phyloP scores from a whole-genome alignment of 2,329 filamentous ascomycete species.

The Botrytis galanthina region DNA sequence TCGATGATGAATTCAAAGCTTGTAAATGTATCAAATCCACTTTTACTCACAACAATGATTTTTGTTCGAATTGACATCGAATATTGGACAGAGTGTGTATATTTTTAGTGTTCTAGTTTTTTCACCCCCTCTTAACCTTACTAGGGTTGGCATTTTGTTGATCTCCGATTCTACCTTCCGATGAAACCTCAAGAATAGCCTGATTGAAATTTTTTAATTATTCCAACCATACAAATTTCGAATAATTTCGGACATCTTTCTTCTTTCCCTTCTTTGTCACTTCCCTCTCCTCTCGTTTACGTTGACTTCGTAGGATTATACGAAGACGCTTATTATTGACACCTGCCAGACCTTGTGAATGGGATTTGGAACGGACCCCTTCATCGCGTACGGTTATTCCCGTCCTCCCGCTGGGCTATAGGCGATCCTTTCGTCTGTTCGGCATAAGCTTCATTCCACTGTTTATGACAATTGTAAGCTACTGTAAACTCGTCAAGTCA shows the following conservation, averaged over 20 bases:
- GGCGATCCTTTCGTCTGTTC: conserved; percentile 2
- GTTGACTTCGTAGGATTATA: conserved; percentile 16
- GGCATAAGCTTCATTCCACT: conserved; percentile 16
- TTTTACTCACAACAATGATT: background rate
- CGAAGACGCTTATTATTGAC: conserved; percentile 11
- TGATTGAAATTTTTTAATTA: background rate
- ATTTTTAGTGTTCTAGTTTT: background rate
- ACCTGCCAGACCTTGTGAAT: background rate
- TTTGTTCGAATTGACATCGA: background rate
- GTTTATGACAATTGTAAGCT: background rate
- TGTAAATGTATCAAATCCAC: background rate
- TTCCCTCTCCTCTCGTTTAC: background rate
- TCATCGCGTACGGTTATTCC: conserved; percentile 23
- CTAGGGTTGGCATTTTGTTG: background rate
- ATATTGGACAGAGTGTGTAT: background rate
- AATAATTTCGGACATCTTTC: background rate
- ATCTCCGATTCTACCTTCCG: background rate
- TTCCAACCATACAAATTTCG: conserved; percentile 5
- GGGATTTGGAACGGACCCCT: conserved; percentile 21
- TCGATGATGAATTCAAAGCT: background rate
- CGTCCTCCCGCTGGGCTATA: conserved; percentile 21
- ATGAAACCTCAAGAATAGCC: conserved; percentile 8
- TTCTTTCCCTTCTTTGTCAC: background rate
- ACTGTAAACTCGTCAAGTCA: background rate
- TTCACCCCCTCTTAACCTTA: background rate